Percentiles rank a stretch among this genome's conserved stretches.
phyloP scores from a whole-genome alignment of 345 rosid species.

The Mangifera indica region DNA sequence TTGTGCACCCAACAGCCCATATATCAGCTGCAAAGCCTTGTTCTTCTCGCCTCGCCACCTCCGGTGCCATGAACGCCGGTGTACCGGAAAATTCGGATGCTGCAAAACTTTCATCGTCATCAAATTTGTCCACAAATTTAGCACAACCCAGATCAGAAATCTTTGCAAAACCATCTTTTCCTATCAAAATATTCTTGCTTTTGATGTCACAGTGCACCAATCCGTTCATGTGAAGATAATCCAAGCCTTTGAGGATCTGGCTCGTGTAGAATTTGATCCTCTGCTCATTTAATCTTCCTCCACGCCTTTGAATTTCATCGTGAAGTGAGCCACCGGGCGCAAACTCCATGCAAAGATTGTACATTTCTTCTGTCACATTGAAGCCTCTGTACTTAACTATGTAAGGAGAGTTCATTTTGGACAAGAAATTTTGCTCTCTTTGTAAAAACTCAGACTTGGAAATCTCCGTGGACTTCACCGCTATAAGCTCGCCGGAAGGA shows the following conservation, averaged over 20 bases:
- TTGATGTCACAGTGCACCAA: conserved; percentile 80
- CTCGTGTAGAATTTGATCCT: conserved; percentile 39
- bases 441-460: conserved; percentile 51
- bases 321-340: conserved; percentile 63
- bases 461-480: conserved; percentile 65
- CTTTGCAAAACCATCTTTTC: conserved; percentile 46
- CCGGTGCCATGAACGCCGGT: conserved; percentile 94
- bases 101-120: background rate
- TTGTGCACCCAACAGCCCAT: conserved; percentile 83
- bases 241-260: conserved; percentile 51
- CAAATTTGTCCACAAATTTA: conserved; percentile 28
- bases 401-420: conserved; percentile 56
- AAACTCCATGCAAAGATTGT: conserved; percentile 70
- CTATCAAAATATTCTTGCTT: conserved; percentile 68
- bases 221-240: conserved; percentile 55
- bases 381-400: conserved; percentile 64
- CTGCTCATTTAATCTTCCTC: conserved; percentile 59
- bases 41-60: conserved; percentile 81
- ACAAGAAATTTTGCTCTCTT: conserved; percentile 51
- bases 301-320: conserved; percentile 51
- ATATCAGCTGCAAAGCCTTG: conserved; percentile 82
- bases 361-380: conserved; percentile 39
- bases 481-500: conserved; percentile 51
- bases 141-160: conserved; percentile 87
- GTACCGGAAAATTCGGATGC: conserved; percentile 62